These are phyloP conservation scores for Phytophthora megakarya DNA, from an alignment of 352 stramenopile species.

Conservation along the genomic window DNA sequence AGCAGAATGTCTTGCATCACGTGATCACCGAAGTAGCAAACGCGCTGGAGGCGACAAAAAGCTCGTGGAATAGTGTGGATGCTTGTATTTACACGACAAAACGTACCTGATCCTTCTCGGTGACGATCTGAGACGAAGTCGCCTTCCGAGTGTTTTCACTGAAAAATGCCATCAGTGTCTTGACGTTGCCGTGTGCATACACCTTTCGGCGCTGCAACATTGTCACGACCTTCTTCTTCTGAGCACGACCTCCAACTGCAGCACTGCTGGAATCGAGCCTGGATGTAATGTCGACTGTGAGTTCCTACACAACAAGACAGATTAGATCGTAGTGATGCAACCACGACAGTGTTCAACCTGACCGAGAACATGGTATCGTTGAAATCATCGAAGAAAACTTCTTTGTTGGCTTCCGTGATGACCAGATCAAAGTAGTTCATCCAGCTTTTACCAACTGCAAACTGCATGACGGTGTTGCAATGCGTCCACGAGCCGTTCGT, in stretches of 20 bases:
- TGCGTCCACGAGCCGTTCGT: slow-evolving; percentile 62
- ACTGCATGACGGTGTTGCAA: slow-evolving; percentile 60
- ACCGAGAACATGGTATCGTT: slow-evolving; percentile 55
- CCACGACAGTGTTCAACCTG: not conserved
- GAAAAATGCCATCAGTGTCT: slow-evolving; percentile 43
- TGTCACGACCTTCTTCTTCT: slow-evolving; percentile 41
- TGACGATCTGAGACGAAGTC: slow-evolving; percentile 5
- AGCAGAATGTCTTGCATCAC: slow-evolving; percentile 51
- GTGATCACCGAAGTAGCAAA: slow-evolving; percentile 67
- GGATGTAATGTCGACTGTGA: slow-evolving; percentile 1
- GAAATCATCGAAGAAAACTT: slow-evolving; percentile 61
- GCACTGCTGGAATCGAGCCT: too few relatives aligned
- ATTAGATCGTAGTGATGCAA: not conserved
- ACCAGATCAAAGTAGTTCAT: slow-evolving; percentile 52
- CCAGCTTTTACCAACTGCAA: slow-evolving; percentile 54
- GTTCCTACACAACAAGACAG: slow-evolving; percentile 12
- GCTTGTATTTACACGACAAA: not conserved
- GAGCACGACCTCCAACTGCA: not conserved
- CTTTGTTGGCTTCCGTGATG: slow-evolving; percentile 54
- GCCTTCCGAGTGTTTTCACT: slow-evolving; percentile 18
- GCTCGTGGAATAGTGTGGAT: not conserved
- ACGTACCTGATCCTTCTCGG: slow-evolving; percentile 26
- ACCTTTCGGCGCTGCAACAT: slow-evolving; percentile 42
- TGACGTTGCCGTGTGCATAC: slow-evolving; percentile 54
- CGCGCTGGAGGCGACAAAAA: slow-evolving; percentile 23